Evolutionary conservation across 208 protist genomes (phyloP).

Genomic region (Wallacemonas rigidus): DNA sequence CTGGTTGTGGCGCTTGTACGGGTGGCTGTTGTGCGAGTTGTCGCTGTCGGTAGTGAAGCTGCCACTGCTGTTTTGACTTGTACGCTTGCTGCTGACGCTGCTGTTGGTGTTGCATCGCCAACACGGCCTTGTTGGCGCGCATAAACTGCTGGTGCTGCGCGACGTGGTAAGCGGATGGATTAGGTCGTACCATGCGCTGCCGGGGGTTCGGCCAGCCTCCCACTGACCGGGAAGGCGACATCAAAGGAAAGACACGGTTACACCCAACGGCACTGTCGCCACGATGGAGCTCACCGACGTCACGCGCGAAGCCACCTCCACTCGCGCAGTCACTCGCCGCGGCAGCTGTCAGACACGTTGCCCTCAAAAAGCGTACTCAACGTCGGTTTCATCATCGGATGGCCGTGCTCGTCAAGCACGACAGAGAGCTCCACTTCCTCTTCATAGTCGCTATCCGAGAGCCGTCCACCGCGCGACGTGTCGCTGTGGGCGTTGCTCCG

Average conservation of each 20-base stretch:
- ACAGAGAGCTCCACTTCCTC: slow-evolving; percentile 3
- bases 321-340: background rate
- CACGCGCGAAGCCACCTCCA: background rate
- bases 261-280: no score
- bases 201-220: background rate
- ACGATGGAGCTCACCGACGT: no score
- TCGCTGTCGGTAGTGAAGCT: background rate
- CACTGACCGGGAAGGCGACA: background rate
- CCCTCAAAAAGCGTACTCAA: background rate
- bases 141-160: background rate
- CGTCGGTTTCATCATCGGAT: background rate
- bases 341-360: background rate
- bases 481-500: no score
- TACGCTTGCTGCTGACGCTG: background rate
- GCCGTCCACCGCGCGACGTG: background rate
- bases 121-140: background rate
- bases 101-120: background rate
- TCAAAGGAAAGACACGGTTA: no score
- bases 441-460: background rate
- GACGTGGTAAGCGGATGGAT: background rate
- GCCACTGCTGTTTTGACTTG: background rate
- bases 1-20: background rate
- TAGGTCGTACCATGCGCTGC: background rate
- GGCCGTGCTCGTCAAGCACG: background rate
- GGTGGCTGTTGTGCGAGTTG: background rate